A percentile compares a stretch with the other conserved stretches of the same genome.
These are phyloP conservation scores for Tylopilus cervinicoccineus DNA, from an alignment of 768 basidiomycete species.

Conservation along the genomic window DNA sequence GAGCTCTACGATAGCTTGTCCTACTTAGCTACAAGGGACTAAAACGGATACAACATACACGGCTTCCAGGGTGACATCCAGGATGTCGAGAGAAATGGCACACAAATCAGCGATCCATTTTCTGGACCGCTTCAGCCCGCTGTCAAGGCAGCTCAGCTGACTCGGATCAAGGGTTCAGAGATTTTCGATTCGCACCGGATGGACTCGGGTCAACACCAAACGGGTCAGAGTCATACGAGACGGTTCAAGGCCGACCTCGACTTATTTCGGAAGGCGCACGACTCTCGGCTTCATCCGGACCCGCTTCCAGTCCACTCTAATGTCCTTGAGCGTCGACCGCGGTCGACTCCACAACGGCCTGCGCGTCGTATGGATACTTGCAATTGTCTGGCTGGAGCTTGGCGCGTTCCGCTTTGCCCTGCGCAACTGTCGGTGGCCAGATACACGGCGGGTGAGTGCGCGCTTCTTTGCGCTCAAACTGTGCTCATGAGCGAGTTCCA, in stretches of 20 bases:
- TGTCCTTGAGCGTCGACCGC: slow-evolving; percentile 4
- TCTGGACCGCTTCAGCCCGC: neutral
- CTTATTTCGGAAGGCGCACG: neutral
- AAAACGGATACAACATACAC: too few species aligned
- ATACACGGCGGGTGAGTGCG: slow-evolving; percentile 31
- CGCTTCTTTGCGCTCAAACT: neutral
- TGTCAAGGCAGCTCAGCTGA: neutral
- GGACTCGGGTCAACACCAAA: too few species aligned
- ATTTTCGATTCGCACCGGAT: too few species aligned
- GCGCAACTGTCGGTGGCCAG: slow-evolving; percentile 59
- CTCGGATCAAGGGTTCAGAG: neutral
- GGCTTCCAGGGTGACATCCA: slow-evolving; percentile 8
- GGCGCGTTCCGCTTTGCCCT: slow-evolving; percentile 49
- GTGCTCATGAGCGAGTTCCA: neutral
- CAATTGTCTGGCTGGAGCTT: slow-evolving; percentile 70
- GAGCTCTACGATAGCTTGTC: too few species aligned
- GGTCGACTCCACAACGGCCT: slow-evolving; percentile 34
- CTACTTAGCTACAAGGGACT: too few species aligned
- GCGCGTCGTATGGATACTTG: slow-evolving; percentile 55
- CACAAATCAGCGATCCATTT: neutral
- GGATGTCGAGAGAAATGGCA: neutral
- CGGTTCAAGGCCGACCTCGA: too few species aligned
- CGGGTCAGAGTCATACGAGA: too few species aligned
- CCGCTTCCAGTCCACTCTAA: too few species aligned
- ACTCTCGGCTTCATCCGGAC: slow-evolving; percentile 9